Percentiles rank a stretch among this genome's conserved stretches.
These are phyloP conservation scores for Leccinum longicurvipes DNA, from an alignment of 768 basidiomycete species.

Conservation along the genomic window DNA sequence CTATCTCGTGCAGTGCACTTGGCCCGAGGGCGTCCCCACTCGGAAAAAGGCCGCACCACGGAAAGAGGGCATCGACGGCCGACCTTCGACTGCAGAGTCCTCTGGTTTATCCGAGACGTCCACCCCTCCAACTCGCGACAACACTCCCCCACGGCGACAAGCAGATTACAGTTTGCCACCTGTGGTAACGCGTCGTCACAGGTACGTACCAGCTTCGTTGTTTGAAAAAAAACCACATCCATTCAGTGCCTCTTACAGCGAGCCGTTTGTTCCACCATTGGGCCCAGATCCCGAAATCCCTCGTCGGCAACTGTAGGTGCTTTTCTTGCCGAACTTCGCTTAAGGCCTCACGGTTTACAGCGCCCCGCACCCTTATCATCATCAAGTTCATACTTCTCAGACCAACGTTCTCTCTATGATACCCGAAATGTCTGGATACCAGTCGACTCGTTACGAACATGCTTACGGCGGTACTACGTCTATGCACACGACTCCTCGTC, in stretches of 20 bases:
- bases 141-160: slow-evolving; percentile 56
- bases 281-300: slow-evolving; percentile 41
- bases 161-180: slow-evolving; percentile 40
- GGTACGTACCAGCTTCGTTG: slow-evolving; percentile 22
- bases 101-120: slow-evolving; percentile 70
- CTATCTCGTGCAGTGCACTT: slow-evolving; percentile 60
- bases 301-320: slow-evolving; percentile 48
- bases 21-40: slow-evolving; percentile 76
- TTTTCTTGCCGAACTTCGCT: not conserved
- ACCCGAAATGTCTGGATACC: slow-evolving; percentile 55
- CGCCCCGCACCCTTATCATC: slow-evolving; percentile 46
- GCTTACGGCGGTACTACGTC: slow-evolving; percentile 39
- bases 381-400: slow-evolving; percentile 39
- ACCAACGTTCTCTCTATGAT: slow-evolving; percentile 53
- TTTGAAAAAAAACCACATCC: not conserved
- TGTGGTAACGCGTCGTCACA: slow-evolving; percentile 39
- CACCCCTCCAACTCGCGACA: slow-evolving; percentile 67
- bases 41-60: slow-evolving; percentile 61
- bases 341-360: slow-evolving; percentile 27
- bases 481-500: slow-evolving; percentile 37
- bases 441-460: slow-evolving; percentile 50
- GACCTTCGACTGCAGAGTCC: slow-evolving; percentile 75
- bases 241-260: slow-evolving; percentile 31
- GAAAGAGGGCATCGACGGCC: slow-evolving; percentile 58
- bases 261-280: slow-evolving; percentile 44